Conservation (phyloP, 1,284 basidiomycete species). For the Ganoderma boninense region DNA sequence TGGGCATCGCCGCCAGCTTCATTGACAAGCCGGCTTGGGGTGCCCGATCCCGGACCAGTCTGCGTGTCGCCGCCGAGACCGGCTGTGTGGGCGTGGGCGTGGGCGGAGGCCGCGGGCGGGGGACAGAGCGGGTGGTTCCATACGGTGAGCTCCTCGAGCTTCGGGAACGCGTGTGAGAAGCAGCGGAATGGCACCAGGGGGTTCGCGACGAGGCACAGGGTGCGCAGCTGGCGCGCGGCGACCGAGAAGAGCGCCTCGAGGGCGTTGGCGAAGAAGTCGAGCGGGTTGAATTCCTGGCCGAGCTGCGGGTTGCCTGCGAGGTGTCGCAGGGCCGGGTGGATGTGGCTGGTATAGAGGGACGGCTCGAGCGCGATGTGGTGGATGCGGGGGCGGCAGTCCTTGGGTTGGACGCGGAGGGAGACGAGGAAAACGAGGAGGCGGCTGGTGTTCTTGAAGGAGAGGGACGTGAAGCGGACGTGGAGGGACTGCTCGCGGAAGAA, state of each 20-base stretch:
- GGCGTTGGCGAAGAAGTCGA: constrained; percentile 7
- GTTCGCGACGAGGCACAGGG: constrained; percentile 12
- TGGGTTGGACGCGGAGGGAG: constrained; percentile 9
- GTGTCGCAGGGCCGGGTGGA: neutral
- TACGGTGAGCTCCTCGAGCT: constrained; percentile 17
- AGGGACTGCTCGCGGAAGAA: constrained; percentile 17
- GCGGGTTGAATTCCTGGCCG: neutral
- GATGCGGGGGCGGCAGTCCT: constrained; percentile 10
- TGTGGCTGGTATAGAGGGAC: neutral
- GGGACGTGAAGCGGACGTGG: constrained; percentile 9
- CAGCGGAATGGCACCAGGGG: constrained; percentile 1
- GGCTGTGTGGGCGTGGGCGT: neutral
- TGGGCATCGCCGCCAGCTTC: neutral
- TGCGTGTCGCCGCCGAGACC: too few species aligned
- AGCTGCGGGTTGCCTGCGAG: constrained; percentile 4
- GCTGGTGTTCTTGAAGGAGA: constrained; percentile 8
- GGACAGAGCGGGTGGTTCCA: constrained; percentile 17
- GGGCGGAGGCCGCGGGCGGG: neutral
- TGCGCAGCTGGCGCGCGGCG: constrained; percentile 16
- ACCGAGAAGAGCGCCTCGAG: constrained; percentile 6
- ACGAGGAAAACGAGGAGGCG: constrained; percentile 8
- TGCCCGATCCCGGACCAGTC: neutral
- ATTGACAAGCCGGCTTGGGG: neutral
- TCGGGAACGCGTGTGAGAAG: constrained; percentile 7
- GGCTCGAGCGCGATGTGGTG: constrained; percentile 6